These are phyloP conservation scores for Phytopythium delawarense DNA, from an alignment of 352 stramenopile genomes.

Conservation along the genomic window DNA sequence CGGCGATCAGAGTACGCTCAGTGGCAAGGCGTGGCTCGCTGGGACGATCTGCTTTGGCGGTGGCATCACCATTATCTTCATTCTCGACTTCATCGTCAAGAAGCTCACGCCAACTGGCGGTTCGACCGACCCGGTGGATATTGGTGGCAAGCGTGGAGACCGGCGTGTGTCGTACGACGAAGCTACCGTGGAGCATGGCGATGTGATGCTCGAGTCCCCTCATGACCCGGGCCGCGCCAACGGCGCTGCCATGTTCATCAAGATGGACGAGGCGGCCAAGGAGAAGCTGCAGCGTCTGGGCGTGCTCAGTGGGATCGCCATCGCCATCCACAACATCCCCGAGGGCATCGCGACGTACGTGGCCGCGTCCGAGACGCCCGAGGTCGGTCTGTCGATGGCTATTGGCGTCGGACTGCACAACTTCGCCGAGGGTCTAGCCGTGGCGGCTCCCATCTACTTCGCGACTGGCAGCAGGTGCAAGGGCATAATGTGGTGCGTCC, in stretches of 20 bases:
- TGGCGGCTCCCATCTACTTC: constrained; percentile 96
- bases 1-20: constrained; percentile 15
- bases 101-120: constrained; percentile 26
- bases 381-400: constrained; percentile 85
- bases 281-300: constrained; percentile 80
- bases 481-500: constrained; percentile 91
- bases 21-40: constrained; percentile 57
- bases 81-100: constrained; percentile 40
- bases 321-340: constrained; percentile 96
- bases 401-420: constrained; percentile 96
- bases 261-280: constrained; percentile 38
- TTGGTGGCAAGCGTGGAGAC: constrained; percentile 4
- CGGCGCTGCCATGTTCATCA: constrained; percentile 15
- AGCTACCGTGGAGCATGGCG: constrained; percentile 7
- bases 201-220: constrained; percentile 24
- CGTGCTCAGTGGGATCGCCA: constrained; percentile 90
- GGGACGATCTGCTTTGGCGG: constrained; percentile 82
- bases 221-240: constrained; percentile 11
- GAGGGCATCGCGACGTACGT: constrained; percentile 96
- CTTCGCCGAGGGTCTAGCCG: constrained; percentile 94
- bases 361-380: constrained; percentile 81
- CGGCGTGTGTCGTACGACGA: constrained; percentile 13
- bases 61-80: constrained; percentile 59
- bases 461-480: constrained; percentile 92
- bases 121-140: constrained; percentile 15